A percentile compares a stretch with the other conserved stretches of the same genome.
Conservation (phyloP, 345 rosid species). For the Mangifera indica region DNA sequence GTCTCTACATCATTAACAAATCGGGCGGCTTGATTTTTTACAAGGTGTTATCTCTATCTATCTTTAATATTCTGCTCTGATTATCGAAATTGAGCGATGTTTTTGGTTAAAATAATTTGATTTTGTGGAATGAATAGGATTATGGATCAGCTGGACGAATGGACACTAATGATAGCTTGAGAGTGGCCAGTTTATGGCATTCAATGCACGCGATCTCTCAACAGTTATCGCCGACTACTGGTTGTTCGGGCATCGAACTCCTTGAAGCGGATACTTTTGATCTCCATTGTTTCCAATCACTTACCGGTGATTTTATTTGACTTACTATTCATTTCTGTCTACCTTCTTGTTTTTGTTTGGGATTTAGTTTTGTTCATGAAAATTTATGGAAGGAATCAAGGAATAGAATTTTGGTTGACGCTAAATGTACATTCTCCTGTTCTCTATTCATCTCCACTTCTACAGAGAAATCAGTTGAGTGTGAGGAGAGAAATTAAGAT, state of each 20-base stretch:
- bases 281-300: constrained; percentile 94
- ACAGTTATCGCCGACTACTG: constrained; percentile 85
- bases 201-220: constrained; percentile 99
- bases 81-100: background rate
- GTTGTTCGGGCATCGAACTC: constrained; percentile 92
- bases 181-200: constrained; percentile 99
- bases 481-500: background rate
- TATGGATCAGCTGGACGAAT: constrained; percentile 91
- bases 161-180: constrained; percentile 96
- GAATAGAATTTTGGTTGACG: background rate
- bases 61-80: background rate
- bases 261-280: constrained; percentile 95
- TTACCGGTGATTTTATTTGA: constrained; percentile 54
- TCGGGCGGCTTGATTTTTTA: constrained; percentile 84
- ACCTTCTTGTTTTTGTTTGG: background rate
- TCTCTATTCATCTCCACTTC: background rate
- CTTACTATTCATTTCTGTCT: background rate
- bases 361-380: background rate
- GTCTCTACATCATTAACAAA: constrained; percentile 83
- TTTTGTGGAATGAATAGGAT: constrained; percentile 44
- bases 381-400: background rate
- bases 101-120: background rate
- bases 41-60: constrained; percentile 49
- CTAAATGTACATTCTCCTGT: background rate
- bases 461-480: background rate